A percentile compares a stretch with the other conserved stretches of the same genome.
phyloP scores from a whole-genome alignment of 495 filamentous ascomycete species.

The Massariosphaeria phaeospora region DNA sequence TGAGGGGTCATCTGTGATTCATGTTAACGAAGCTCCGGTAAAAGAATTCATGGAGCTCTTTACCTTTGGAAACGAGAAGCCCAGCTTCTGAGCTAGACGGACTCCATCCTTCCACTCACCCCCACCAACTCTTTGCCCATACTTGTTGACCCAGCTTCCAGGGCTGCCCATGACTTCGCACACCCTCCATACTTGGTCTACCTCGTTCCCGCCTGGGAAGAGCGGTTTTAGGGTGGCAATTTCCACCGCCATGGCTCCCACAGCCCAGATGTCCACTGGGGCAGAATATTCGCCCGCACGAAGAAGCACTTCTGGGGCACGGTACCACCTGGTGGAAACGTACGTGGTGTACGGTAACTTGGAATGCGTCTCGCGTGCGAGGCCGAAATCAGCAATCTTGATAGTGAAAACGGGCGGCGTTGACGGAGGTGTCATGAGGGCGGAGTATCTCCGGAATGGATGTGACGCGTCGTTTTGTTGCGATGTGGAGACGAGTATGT shows the following conservation, averaged over 20 bases:
- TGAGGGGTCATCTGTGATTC: slow-evolving; percentile 83
- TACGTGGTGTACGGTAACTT: slow-evolving; percentile 97
- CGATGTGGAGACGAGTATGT: slow-evolving; percentile 94
- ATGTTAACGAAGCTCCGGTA: slow-evolving; percentile 22
- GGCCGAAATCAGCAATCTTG: slow-evolving; percentile 98
- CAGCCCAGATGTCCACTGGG: slow-evolving; percentile 96
- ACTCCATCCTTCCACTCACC: slow-evolving; percentile 98
- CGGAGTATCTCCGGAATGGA: slow-evolving; percentile 85
- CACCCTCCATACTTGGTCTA: slow-evolving; percentile 98
- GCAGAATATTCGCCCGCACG: slow-evolving; percentile 96
- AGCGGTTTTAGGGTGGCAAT: slow-evolving; percentile 95
- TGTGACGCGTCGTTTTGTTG: slow-evolving; percentile 69
- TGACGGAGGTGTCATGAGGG: slow-evolving; percentile 87
- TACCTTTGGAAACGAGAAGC: slow-evolving; percentile 94
- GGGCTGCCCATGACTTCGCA: slow-evolving; percentile 99
- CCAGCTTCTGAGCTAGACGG: slow-evolving; percentile 85
- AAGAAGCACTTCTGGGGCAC: slow-evolving; percentile 90
- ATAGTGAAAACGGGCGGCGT: slow-evolving; percentile 92
- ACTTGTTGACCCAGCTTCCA: slow-evolving; percentile 94
- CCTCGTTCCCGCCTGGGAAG: slow-evolving; percentile 96
- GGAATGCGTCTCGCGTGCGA: slow-evolving; percentile 95
- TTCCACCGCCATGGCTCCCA: slow-evolving; percentile 99
- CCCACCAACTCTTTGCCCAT: slow-evolving; percentile 79
- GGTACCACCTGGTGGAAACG: slow-evolving; percentile 97
- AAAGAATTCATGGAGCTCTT: neutral